Evolutionary conservation across 139 green algal species (phyloP), one percentile per base, ranked within the genome.

Genomic region (Tetratostichococcus sp.): DNA sequence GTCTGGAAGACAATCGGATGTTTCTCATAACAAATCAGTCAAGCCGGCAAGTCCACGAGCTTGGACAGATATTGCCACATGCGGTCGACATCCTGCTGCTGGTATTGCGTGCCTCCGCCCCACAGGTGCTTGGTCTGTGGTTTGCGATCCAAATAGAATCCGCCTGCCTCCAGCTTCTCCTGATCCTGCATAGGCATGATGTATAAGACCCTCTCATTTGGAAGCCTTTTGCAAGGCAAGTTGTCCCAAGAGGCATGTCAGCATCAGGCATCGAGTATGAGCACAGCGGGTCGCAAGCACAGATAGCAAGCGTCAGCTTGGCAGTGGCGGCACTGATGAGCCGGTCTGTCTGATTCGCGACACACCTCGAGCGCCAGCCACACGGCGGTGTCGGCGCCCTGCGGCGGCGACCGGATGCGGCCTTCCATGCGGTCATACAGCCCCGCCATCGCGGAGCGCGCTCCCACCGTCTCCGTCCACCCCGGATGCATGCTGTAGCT

Each of bases 111-210:
- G 32, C 86, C 80, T 1, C 73, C 68, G 69, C 81, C 34, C 1
- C 71, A 43, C n/a, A 91, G 71, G 83, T 91, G 87, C 77, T 91
- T 89, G 21, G 73, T 19, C 70, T 88, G 82, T 1, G 66, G 57
- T 4, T 75, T 22, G 11, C 89, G 74, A 79, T 93, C 89, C 30
- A 93, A 65, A 35, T 93, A 93, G 67, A 93, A 89, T 5, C 42
- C 87, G 21, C 89, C 89, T 0, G 71, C 69, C 82, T 88, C 30
- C 33, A 93, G 80, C 74, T 81, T 79, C 33, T 74, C 34, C 2
- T 30, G 32, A 66, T 89, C 79, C 80, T 90, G 83, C 42, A 30
- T 17, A 0, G 8, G 14, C 39, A 50, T 14, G 14, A 50, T 14
- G 14, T 14, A 14, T 14, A 22, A 8, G 8, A 22, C 39, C 8